Percentiles rank a stretch among this genome's conserved stretches.
Conservation (phyloP, 495 filamentous ascomycete species). For the Poronia punctata region DNA sequence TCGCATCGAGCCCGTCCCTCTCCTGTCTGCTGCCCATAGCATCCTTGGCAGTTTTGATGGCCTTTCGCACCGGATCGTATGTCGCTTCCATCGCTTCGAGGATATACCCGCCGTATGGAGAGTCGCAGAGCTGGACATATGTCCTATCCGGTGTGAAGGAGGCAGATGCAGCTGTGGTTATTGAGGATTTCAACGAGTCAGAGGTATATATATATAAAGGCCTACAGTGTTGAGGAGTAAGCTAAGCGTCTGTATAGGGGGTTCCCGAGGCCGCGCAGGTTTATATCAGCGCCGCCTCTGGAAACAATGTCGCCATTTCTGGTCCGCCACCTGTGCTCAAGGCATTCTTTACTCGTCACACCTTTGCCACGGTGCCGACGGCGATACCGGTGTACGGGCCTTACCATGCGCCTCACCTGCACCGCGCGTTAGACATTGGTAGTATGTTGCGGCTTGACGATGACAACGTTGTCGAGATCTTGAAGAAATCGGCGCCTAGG, state of each 20-base stretch:
- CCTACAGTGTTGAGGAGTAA: too few relatives aligned
- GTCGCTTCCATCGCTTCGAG: slow-evolving; percentile 46
- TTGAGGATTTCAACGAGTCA: slow-evolving; percentile 46
- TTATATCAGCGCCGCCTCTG: slow-evolving; percentile 68
- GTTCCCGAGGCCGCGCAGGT: slow-evolving; percentile 54
- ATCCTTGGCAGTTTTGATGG: slow-evolving; percentile 62
- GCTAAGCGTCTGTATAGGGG: slow-evolving; percentile 33
- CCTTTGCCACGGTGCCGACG: slow-evolving; percentile 50
- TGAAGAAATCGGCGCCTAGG: slow-evolving; percentile 41
- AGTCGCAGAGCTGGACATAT: slow-evolving; percentile 51
- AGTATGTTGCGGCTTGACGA: slow-evolving; percentile 47
- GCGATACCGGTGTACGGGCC: slow-evolving; percentile 70
- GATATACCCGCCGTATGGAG: slow-evolving; percentile 41
- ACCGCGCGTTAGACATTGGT: slow-evolving; percentile 52
- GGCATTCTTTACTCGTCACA: slow-evolving; percentile 47
- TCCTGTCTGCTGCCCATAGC: slow-evolving; percentile 60
- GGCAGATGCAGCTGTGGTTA: slow-evolving; percentile 34
- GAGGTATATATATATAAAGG: slow-evolving; percentile 32
- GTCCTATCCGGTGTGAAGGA: slow-evolving; percentile 41
- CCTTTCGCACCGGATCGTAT: slow-evolving; percentile 62
- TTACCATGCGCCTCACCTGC: slow-evolving; percentile 73
- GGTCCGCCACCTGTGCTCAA: slow-evolving; percentile 63
- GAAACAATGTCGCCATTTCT: slow-evolving; percentile 66
- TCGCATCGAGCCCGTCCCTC: slow-evolving; percentile 61
- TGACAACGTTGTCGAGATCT: slow-evolving; percentile 26